phyloP scores from a whole-genome alignment of 2,329 filamentous ascomycete genomes.

The Colletotrichum navitas region DNA sequence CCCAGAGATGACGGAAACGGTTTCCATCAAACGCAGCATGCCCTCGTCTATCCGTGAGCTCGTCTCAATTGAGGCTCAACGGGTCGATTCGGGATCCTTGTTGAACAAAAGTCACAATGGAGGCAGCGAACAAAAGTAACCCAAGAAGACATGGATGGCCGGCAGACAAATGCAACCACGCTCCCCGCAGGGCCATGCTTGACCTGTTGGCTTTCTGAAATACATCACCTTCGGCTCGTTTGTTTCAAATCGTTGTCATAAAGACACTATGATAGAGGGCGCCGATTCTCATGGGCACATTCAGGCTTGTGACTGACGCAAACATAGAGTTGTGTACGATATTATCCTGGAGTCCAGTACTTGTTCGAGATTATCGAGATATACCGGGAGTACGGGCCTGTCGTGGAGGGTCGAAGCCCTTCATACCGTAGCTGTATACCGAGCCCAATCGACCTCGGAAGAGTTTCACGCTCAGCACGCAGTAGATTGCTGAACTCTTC shows the following conservation, averaged over 20 bases:
- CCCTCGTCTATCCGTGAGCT: not conserved
- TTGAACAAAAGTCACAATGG: not conserved
- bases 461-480: slow-evolving; percentile 53
- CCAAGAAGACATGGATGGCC: not conserved
- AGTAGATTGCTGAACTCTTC: slow-evolving; percentile 45
- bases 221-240: not conserved
- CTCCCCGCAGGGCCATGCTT: not conserved
- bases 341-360: slow-evolving; percentile 56
- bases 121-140: not conserved
- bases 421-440: slow-evolving; percentile 53
- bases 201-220: not conserved
- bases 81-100: not conserved
- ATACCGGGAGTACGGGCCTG: slow-evolving; percentile 46
- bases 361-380: slow-evolving; percentile 56
- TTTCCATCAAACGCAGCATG: not conserved
- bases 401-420: slow-evolving; percentile 54
- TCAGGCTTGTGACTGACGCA: not conserved
- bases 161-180: not conserved
- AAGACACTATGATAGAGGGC: not conserved
- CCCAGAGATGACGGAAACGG: not conserved
- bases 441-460: slow-evolving; percentile 49
- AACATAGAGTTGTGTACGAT: slow-evolving; percentile 49
- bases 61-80: not conserved
- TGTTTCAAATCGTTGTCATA: not conserved
- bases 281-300: not conserved